These are phyloP conservation scores for Cutaneotrichosporon spelunceum DNA, from an alignment of 1,284 basidiomycete genomes.

Conservation along the genomic window DNA sequence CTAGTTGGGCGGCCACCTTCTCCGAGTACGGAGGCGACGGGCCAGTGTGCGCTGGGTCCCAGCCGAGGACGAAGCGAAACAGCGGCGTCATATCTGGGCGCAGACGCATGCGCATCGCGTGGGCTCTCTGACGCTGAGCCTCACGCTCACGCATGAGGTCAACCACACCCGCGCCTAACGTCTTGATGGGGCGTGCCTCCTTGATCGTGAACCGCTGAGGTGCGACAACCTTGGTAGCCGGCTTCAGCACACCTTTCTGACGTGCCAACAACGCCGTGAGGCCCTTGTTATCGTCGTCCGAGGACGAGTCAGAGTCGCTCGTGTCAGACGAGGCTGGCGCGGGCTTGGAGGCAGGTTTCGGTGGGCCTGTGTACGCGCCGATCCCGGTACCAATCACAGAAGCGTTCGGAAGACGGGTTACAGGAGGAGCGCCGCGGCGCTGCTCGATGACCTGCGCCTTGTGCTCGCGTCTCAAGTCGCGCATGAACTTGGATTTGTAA, in stretches of 20 bases:
- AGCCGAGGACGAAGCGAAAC: conserved; percentile 76
- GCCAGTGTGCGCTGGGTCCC: conserved; percentile 74
- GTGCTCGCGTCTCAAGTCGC: conserved; percentile 40
- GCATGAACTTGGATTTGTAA: conserved; percentile 43
- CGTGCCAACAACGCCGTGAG: conserved; percentile 62
- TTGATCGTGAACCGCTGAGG: conserved; percentile 53
- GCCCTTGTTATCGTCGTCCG: conserved; percentile 58
- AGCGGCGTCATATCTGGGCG: conserved; percentile 78
- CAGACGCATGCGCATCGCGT: conserved; percentile 65
- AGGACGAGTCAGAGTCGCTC: conserved; percentile 46
- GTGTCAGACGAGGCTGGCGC: conserved; percentile 36
- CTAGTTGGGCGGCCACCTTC: conserved; percentile 47
- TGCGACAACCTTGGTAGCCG: conserved; percentile 46
- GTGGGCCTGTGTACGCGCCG: conserved; percentile 37
- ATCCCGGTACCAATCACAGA: conserved; percentile 40
- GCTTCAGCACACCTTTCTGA: conserved; percentile 21
- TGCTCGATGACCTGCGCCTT: conserved; percentile 16
- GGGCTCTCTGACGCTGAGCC: conserved; percentile 61
- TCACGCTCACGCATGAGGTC: conserved; percentile 44
- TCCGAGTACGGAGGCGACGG: conserved; percentile 58
- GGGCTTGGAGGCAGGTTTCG: conserved; percentile 18
- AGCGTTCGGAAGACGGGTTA: conserved; percentile 32
- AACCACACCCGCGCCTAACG: conserved; percentile 55
- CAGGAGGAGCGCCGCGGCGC: conserved; percentile 16
- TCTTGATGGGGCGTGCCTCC: conserved; percentile 61